phyloP scores from a whole-genome alignment of 495 filamentous ascomycete species.

The Poronia punctata region DNA sequence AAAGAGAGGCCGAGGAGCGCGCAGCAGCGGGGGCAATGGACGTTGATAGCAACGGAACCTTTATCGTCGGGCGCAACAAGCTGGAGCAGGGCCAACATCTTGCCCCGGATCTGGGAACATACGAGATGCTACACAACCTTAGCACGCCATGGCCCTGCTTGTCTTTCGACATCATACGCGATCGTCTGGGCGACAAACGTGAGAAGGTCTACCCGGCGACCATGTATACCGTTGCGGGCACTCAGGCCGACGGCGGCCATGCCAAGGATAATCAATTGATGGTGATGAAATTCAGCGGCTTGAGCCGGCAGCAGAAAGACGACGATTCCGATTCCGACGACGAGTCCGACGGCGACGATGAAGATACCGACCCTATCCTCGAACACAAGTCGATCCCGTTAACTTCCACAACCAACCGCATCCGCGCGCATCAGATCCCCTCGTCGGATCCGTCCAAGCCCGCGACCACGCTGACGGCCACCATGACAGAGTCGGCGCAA shows the following conservation, averaged over 20 bases:
- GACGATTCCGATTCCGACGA: conserved; percentile 60
- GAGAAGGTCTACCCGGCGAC: conserved; percentile 80
- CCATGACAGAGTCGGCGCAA: conserved; percentile 82
- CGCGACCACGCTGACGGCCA: conserved; percentile 75
- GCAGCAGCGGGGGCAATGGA: conserved; percentile 72
- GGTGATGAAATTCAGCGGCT: conserved; percentile 88
- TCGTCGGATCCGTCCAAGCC: conserved; percentile 60
- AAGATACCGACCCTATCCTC: conserved; percentile 86
- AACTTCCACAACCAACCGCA: conserved; percentile 82
- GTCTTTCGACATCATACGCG: conserved; percentile 86
- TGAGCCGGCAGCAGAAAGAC: conserved; percentile 74
- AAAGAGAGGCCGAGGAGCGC: conserved; percentile 78
- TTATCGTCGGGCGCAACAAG: conserved; percentile 85
- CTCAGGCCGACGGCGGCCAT: conserved; percentile 71
- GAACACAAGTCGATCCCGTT: conserved; percentile 85
- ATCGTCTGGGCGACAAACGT: conserved; percentile 82
- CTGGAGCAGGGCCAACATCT: conserved; percentile 84
- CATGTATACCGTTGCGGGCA: conserved; percentile 88
- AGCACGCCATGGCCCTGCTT: conserved; percentile 93
- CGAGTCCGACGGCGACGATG: conserved; percentile 65
- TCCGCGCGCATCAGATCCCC: conserved; percentile 72
- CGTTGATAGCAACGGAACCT: conserved; percentile 74
- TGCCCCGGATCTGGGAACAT: conserved; percentile 80
- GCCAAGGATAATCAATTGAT: conserved; percentile 85
- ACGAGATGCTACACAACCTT: conserved; percentile 91